These are phyloP conservation scores for Taphrina betulina DNA, from an alignment of 1,139 yeast species.

Conservation along the genomic window DNA sequence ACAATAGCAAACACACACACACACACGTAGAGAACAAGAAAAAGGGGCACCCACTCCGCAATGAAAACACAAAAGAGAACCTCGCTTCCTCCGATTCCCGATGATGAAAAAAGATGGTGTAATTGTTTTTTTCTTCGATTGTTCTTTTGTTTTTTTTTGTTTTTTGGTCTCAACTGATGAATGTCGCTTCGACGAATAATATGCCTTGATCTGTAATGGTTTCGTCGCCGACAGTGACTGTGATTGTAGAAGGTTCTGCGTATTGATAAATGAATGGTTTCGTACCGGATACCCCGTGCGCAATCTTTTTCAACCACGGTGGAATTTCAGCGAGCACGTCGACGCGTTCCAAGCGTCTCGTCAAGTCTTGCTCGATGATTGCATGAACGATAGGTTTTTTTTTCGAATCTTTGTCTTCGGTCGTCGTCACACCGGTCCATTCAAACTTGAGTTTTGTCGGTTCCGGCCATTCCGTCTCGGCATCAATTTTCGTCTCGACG, in stretches of 20 bases:
- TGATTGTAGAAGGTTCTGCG: slow-evolving; percentile 55
- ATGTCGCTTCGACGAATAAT: slow-evolving; percentile 61
- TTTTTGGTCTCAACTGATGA: slow-evolving; percentile 48
- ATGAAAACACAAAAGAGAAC: too few species aligned
- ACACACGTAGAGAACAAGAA: too few species aligned
- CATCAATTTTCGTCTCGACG: slow-evolving; percentile 56
- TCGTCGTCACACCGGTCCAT: slow-evolving; percentile 51
- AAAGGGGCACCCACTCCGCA: too few species aligned
- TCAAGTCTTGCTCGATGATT: slow-evolving; percentile 50
- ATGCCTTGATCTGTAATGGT: slow-evolving; percentile 51
- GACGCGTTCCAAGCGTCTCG: slow-evolving; percentile 67
- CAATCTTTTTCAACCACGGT: slow-evolving; percentile 85
- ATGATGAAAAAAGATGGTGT: too few species aligned
- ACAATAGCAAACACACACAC: too few species aligned
- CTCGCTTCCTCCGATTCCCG: too few species aligned
- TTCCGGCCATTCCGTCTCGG: slow-evolving; percentile 89
- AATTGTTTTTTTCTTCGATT: too few species aligned
- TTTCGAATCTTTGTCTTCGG: not conserved
- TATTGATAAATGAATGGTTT: slow-evolving; percentile 93
- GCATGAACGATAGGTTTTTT: slow-evolving; percentile 44
- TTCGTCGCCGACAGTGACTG: slow-evolving; percentile 40
- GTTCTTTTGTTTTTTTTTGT: too few species aligned
- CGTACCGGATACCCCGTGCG: slow-evolving; percentile 91
- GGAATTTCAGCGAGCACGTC: slow-evolving; percentile 99
- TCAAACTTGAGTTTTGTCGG: slow-evolving; percentile 68